Evolutionary conservation across 306 rosid genomes (phyloP).

Genomic region (Hippophae gyantsensis): DNA sequence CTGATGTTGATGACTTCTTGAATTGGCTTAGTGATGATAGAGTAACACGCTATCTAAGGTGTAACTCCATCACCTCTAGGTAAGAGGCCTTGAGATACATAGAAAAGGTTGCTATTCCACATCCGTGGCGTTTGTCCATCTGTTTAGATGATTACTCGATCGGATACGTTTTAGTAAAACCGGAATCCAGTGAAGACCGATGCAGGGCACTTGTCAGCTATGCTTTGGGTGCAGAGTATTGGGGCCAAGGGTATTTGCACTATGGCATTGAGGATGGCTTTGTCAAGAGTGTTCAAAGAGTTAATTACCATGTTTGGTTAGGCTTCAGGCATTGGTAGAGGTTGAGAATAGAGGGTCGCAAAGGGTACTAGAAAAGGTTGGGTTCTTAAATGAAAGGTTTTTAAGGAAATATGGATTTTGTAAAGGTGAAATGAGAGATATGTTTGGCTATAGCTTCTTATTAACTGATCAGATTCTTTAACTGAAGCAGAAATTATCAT

Average conservation of each 20-base stretch:
- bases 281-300: slow-evolving; percentile 21
- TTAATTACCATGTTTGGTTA: slow-evolving; percentile 22
- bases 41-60: slow-evolving; percentile 28
- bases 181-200: slow-evolving; percentile 14
- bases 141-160: slow-evolving; percentile 27
- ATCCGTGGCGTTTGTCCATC: slow-evolving; percentile 42
- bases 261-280: slow-evolving; percentile 28
- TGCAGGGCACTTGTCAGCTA: slow-evolving; percentile 38
- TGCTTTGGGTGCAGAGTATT: slow-evolving; percentile 31
- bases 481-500: not conserved
- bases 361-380: slow-evolving; percentile 39
- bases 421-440: slow-evolving; percentile 37
- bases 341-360: slow-evolving; percentile 42
- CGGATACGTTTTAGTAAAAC: slow-evolving; percentile 28
- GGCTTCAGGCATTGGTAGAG: slow-evolving; percentile 47
- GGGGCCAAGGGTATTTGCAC: slow-evolving; percentile 46
- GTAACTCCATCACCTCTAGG: slow-evolving; percentile 23
- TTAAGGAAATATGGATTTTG: slow-evolving; percentile 39
- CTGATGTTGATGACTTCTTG: slow-evolving; percentile 27
- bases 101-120: slow-evolving; percentile 33
- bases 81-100: slow-evolving; percentile 35
- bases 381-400: slow-evolving; percentile 41
- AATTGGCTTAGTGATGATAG: slow-evolving; percentile 27
- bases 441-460: slow-evolving; percentile 21
- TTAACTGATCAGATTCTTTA: slow-evolving; percentile 14